Conservation (phyloP, 2,329 filamentous ascomycete species). For the Beauveria varroae region DNA sequence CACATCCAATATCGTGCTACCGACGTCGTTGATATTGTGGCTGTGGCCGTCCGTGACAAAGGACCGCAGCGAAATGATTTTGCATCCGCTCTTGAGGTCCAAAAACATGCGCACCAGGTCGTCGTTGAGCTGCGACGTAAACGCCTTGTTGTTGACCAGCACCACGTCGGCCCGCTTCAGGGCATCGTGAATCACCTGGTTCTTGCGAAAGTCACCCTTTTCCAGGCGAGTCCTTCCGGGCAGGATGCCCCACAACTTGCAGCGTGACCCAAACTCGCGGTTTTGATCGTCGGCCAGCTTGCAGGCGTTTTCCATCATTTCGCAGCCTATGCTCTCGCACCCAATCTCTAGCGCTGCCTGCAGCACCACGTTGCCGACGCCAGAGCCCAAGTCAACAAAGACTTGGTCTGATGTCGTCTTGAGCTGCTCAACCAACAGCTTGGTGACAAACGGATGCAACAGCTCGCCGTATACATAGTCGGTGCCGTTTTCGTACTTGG, state of each 20-base stretch:
- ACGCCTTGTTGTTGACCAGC: conserved; percentile 96
- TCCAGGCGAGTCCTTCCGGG: conserved; percentile 75
- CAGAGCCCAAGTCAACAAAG: conserved; percentile 91
- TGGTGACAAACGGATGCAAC: conserved; percentile 72
- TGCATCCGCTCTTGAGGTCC: conserved; percentile 83
- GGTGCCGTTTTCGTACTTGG: conserved; percentile 80
- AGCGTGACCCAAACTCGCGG: conserved; percentile 76
- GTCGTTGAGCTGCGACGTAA: conserved; percentile 80
- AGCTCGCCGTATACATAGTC: conserved; percentile 96
- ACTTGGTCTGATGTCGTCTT: conserved; percentile 74
- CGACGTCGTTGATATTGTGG: conserved; percentile 70
- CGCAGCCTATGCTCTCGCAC: conserved; percentile 92
- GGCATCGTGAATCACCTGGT: conserved; percentile 59
- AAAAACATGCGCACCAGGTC: conserved; percentile 82
- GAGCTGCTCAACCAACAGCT: conserved; percentile 70
- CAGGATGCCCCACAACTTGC: conserved; percentile 79
- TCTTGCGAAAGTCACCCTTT: conserved; percentile 75
- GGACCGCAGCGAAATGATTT: conserved; percentile 84
- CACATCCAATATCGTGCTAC: conserved; percentile 73
- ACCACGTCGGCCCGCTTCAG: conserved; percentile 88
- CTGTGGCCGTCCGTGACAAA: conserved; percentile 79
- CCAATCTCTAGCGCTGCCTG: conserved; percentile 91
- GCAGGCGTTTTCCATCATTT: conserved; percentile 90
- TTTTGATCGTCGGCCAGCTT: conserved; percentile 73
- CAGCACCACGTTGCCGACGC: conserved; percentile 90